A percentile compares a stretch with the other conserved stretches of the same genome.
Conservation (phyloP, 2,329 filamentous ascomycete genomes). For the Pestalotiopsis sp. region DNA sequence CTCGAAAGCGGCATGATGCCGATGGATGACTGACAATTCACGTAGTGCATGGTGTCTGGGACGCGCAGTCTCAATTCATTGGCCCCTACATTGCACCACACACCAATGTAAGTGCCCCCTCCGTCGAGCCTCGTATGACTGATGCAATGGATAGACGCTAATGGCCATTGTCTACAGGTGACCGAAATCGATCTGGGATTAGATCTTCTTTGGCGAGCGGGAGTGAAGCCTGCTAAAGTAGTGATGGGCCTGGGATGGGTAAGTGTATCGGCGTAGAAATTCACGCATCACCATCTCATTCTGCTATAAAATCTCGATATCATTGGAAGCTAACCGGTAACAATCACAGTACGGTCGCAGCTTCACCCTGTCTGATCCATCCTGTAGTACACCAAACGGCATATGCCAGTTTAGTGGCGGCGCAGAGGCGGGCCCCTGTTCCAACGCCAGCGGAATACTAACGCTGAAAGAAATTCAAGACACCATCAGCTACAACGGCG, state of each 20-base stretch:
- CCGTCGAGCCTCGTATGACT: no score
- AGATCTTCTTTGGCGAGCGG: conserved; percentile 46
- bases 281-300: no score
- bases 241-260: conserved; percentile 41
- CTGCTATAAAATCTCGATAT: no score
- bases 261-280: no score
- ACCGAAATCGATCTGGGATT: conserved; percentile 37
- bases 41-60: conserved; percentile 38
- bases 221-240: conserved; percentile 39
- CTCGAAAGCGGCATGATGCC: no score
- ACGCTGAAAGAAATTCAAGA: conserved; percentile 20
- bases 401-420: conserved; percentile 23
- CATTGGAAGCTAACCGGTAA: no score
- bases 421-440: conserved; percentile 22
- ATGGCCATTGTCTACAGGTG: no score
- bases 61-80: conserved; percentile 26
- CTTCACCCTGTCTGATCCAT: conserved; percentile 19
- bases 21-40: no score
- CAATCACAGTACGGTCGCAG: conserved; percentile 33
- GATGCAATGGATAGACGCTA: no score
- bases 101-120: conserved; percentile 41
- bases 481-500: conserved; percentile 18
- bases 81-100: conserved; percentile 36
- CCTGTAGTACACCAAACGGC: conserved; percentile 18
- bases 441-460: conserved; percentile 20